These are phyloP conservation scores for Warburgia ugandensis DNA, from an alignment of 164 flowering plant species.

Conservation along the genomic window DNA sequence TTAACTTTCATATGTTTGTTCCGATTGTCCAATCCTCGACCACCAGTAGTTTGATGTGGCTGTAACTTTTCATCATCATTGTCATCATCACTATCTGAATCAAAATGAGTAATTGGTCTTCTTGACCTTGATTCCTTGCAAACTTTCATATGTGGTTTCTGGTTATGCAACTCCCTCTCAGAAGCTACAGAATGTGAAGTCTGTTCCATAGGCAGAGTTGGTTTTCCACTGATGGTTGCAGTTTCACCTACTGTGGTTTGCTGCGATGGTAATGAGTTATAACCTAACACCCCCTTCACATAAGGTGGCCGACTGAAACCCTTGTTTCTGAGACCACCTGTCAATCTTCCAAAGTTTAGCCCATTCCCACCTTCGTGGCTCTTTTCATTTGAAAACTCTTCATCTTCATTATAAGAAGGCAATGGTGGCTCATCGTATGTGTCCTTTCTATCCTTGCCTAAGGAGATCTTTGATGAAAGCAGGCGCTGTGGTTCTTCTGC, in stretches of 20 bases:
- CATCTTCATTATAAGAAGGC: constrained; percentile 12
- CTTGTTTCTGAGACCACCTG: constrained; percentile 74
- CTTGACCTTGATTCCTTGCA: constrained; percentile 14
- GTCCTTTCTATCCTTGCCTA: constrained; percentile 13
- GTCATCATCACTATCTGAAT: constrained; percentile 18
- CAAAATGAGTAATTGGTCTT: background rate
- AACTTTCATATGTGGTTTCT: constrained; percentile 8
- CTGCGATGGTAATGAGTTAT: constrained; percentile 16
- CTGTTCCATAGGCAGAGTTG: constrained; percentile 13
- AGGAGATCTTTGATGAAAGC: constrained; percentile 13
- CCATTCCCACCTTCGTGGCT: constrained; percentile 24
- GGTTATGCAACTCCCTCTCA: constrained; percentile 12
- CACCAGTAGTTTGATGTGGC: background rate
- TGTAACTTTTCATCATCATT: background rate
- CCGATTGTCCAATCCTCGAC: too few species aligned
- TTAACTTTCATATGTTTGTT: too few species aligned
- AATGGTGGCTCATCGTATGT: background rate
- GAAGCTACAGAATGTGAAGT: constrained; percentile 8
- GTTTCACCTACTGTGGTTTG: constrained; percentile 15
- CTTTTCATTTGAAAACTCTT: constrained; percentile 12
- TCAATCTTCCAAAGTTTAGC: constrained; percentile 43
- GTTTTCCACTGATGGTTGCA: constrained; percentile 12
- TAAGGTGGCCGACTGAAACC: constrained; percentile 43
- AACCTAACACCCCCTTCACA: constrained; percentile 16
- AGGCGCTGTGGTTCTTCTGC: constrained; percentile 10